Base-by-base conservation (phyloP, 352 stramenopile genomes). In the Phytophthora macrochlamydospora region DNA sequence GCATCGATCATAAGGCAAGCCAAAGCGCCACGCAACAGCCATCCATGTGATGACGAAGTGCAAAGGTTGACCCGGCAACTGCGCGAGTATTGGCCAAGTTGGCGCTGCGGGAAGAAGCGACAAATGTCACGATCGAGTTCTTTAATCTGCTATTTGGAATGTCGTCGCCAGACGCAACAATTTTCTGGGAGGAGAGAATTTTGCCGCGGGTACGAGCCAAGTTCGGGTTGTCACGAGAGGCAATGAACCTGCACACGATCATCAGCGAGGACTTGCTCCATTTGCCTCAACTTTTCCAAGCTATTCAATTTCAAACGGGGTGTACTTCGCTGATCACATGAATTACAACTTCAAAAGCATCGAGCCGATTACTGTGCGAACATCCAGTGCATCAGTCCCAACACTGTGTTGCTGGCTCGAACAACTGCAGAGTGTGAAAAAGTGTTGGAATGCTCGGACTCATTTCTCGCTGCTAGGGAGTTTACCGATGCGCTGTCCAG, bases 71-170 rank as follows among this genome's bases (percentile, higher is more conserved):
- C 31, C 3, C 29, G 24, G 45, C 59, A 4, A 68, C 52, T 43
- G 58, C 31, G 30, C 57, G 62, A 38, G 32, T 18, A 14, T 48
- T 71, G n/a, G 62, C 56, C 2, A 81, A 56, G 38, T 35, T 69
- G 13, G 49, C 52, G 46, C 37, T 79, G n/a, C 57, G 69, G 5
- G 33, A 69, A 12, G 45, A 71, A 40, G 59, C 64, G 7, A 58
- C 58, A 1, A 50, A 67, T 18, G 61, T 83, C 14, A 40, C 57
- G 2, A 28, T 85, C 2, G 76, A 81, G 14, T 86, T 92, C 52
- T 79, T 90, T 42, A 93, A 91, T 46, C 59, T 92, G 29, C 57
- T 85, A 11, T 59, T 92, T 7, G 78, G 75, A 0, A 57, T 51
- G 3, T 67, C 55, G 0, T 70, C 62, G 30, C 9, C 29, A 9